Percentiles rank a stretch among this genome's conserved stretches.
phyloP scores from a whole-genome alignment of 148 eudicot genomes.

The Fallopia convolvulus region DNA sequence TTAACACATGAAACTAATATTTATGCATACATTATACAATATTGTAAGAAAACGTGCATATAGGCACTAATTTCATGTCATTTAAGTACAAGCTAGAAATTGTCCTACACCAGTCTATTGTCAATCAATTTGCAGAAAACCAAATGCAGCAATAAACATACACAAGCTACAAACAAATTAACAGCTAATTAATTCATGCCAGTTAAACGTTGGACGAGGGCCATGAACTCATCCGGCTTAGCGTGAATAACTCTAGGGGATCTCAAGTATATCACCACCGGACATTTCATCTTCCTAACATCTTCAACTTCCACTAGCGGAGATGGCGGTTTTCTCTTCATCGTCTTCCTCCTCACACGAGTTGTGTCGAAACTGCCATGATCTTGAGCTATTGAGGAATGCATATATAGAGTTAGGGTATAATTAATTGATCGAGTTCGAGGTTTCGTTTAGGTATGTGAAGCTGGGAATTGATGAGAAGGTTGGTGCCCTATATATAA shows the following conservation, averaged over 20 bases:
- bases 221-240: not conserved
- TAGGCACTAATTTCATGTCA: too few relatives aligned
- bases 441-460: too few relatives aligned
- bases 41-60: too few relatives aligned
- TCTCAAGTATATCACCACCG: conserved; percentile 1
- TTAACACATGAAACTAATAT: too few relatives aligned
- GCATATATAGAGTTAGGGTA: not conserved
- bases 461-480: too few relatives aligned
- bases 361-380: not conserved
- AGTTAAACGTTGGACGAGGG: not conserved
- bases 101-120: too few relatives aligned
- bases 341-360: not conserved
- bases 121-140: too few relatives aligned
- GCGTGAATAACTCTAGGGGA: not conserved
- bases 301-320: not conserved
- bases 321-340: not conserved
- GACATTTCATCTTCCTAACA: not conserved
- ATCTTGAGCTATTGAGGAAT: not conserved
- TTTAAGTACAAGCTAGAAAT: too few relatives aligned
- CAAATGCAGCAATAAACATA: too few relatives aligned
- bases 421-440: not conserved
- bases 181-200: not conserved
- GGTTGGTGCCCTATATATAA: too few relatives aligned
- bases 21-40: too few relatives aligned
- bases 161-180: too few relatives aligned